These are phyloP conservation scores for Ogataea trehaloabstinens DNA, from an alignment of 805 yeast species.

Conservation along the genomic window DNA sequence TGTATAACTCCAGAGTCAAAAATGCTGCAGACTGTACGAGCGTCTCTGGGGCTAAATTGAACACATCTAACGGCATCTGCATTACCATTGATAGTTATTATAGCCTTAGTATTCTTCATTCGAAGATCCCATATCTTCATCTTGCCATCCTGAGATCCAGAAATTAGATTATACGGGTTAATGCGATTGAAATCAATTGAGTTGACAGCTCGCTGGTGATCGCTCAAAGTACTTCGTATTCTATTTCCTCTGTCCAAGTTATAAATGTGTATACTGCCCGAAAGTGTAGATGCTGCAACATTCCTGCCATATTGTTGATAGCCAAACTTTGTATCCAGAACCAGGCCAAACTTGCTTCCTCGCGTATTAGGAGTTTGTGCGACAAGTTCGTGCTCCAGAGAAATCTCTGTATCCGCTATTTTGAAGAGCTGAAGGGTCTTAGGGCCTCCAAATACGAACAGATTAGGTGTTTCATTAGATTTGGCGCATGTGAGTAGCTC, in stretches of 20 bases:
- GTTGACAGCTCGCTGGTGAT: constrained; percentile 47
- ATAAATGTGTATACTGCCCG: constrained; percentile 43
- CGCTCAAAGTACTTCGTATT: constrained; percentile 32
- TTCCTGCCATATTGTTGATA: constrained; percentile 36
- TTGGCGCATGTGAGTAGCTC: constrained; percentile 36
- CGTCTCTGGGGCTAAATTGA: constrained; percentile 51
- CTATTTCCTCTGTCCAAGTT: constrained; percentile 30
- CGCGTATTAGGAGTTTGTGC: constrained; percentile 27
- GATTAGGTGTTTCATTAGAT: constrained; percentile 32
- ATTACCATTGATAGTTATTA: constrained; percentile 52
- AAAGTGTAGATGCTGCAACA: constrained; percentile 44
- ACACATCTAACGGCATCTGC: constrained; percentile 68
- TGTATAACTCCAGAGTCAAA: constrained; percentile 89
- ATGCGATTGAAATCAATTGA: constrained; percentile 40
- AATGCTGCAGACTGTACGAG: constrained; percentile 65
- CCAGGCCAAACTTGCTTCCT: constrained; percentile 36
- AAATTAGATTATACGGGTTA: constrained; percentile 40
- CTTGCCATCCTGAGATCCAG: constrained; percentile 81
- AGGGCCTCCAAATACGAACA: constrained; percentile 42
- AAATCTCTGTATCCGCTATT: constrained; percentile 31
- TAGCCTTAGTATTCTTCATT: constrained; percentile 43
- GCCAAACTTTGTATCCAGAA: constrained; percentile 45
- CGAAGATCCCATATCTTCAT: constrained; percentile 76
- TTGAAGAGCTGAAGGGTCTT: constrained; percentile 38
- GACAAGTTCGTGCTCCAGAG: constrained; percentile 36